Percentiles rank a stretch among this genome's conserved stretches.
These are phyloP conservation scores for Exophiala sp. DNA, from an alignment of 2,329 filamentous ascomycete genomes.

Conservation along the genomic window DNA sequence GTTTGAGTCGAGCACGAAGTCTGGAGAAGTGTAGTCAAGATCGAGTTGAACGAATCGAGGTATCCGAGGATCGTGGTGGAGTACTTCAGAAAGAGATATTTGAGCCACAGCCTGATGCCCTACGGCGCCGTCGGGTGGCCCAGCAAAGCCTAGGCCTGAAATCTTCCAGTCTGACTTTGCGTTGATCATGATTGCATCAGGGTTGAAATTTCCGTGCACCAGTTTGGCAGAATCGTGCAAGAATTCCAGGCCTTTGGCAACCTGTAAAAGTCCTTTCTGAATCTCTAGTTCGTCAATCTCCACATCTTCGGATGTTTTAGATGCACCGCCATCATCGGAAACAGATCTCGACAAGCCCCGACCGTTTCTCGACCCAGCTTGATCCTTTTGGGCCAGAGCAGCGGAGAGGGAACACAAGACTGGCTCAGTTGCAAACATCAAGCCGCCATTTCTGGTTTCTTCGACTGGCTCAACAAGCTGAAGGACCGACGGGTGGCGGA, in stretches of 20 bases:
- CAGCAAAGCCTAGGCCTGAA: conserved; percentile 86
- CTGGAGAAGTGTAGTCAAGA: conserved; percentile 89
- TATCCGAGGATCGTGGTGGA: conserved; percentile 80
- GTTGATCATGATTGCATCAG: conserved; percentile 90
- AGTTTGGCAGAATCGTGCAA: conserved; percentile 91
- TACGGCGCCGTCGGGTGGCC: conserved; percentile 71
- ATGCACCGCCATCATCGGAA: conserved; percentile 52
- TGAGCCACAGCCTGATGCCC: conserved; percentile 72
- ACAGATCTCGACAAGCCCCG: conserved; percentile 45
- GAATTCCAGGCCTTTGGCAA: conserved; percentile 92
- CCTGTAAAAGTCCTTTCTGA: conserved; percentile 89
- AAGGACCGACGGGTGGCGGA: conserved; percentile 87
- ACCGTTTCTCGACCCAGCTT: conserved; percentile 57
- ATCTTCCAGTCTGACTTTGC: conserved; percentile 99
- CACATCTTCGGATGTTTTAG: conserved; percentile 69
- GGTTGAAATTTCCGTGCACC: conserved; percentile 90
- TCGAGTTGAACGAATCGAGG: conserved; percentile 81
- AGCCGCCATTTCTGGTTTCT: conserved; percentile 81
- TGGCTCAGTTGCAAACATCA: conserved; percentile 93
- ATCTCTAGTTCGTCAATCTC: conserved; percentile 97
- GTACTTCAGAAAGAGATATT: conserved; percentile 75
- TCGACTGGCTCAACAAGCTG: conserved; percentile 94
- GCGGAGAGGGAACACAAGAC: conserved; percentile 85
- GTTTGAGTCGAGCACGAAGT: conserved; percentile 89
- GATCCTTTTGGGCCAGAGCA: conserved; percentile 81